These are phyloP conservation scores for Pseudogymnoascus sp. DNA, from an alignment of 2,329 filamentous ascomycete species.

Conservation along the genomic window DNA sequence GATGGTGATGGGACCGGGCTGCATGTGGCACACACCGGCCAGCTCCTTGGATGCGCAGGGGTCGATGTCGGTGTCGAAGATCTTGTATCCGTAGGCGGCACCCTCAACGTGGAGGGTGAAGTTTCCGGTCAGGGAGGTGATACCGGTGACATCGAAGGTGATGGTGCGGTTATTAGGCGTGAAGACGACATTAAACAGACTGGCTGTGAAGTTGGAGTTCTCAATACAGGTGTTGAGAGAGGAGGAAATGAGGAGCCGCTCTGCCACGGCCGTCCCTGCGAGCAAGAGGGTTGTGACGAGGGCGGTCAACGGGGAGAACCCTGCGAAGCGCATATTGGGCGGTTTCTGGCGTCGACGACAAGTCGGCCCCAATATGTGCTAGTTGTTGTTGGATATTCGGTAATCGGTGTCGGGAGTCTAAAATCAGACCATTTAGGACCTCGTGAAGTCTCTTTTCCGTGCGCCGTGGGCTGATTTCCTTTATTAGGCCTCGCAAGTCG, in stretches of 20 bases:
- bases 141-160: constrained; percentile 66
- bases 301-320: background rate
- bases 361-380: background rate
- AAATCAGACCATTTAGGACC: constrained; percentile 4
- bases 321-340: constrained; percentile 8
- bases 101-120: constrained; percentile 70
- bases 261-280: constrained; percentile 36
- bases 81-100: constrained; percentile 72
- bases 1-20: constrained; percentile 69
- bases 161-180: constrained; percentile 67
- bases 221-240: constrained; percentile 79
- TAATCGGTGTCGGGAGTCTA: background rate
- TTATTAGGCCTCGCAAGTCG: background rate
- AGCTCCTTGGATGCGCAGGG: constrained; percentile 62
- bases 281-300: constrained; percentile 10
- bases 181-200: constrained; percentile 77
- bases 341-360: background rate
- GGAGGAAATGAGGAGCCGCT: constrained; percentile 66
- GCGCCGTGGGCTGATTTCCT: background rate
- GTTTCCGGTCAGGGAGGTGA: constrained; percentile 75
- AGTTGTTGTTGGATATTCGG: background rate
- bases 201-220: constrained; percentile 78
- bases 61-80: constrained; percentile 59
- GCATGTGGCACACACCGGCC: constrained; percentile 82
- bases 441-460: background rate